Base-by-base conservation (phyloP, 1,284 basidiomycete species). In the Sanghuangporus weigelae region DNA sequence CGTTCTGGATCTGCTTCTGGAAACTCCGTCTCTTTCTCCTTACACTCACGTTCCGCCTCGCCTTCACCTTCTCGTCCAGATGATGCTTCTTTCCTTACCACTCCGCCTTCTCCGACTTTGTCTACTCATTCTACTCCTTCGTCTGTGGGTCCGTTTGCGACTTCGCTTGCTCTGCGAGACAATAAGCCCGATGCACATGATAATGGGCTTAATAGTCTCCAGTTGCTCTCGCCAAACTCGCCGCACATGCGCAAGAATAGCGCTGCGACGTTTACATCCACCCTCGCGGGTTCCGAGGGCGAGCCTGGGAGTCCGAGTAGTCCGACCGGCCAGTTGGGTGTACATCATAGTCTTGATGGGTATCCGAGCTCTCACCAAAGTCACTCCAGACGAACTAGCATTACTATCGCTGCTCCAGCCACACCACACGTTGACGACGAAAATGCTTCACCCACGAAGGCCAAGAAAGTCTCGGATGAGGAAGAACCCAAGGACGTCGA, bases 71-170 rank as follows among this genome's bases (percentile, higher is more conserved):
- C 59, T 12, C 46, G 44, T n/a, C 44, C 46, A 21, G 59, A 64
- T 36, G 63, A 60, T 53, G 38, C 53, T 53, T 62, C 65, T 68
- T 16, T 72, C 73, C 35, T 81, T 80, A 75, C 71, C 1, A 49
- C 69, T 3, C 89, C 88, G 0, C 87, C 89, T 0, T 91, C 89
- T 0, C 89, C 89, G 1, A 90, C 90, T 0, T 78, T 90, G 10
- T 90, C 90, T 0, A 81, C 79, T 1, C 79, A 77, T 40, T 89
- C 86, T 2, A 84, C 83, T 0, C 79, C 82, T 39, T 64, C 63
- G 23, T 53, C 56, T 11, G 23, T 56, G 14, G 59, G 63, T 19
- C 49, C 51, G 49, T 89, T 86, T 66, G 76, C 79, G 0, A 84
- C 83, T 1, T 78, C 87, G 5, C 72, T 87, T 4, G 82, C 82